Evolutionary conservation across 352 stramenopile species (phyloP).

Genomic region (Phytopythium delawarense): DNA sequence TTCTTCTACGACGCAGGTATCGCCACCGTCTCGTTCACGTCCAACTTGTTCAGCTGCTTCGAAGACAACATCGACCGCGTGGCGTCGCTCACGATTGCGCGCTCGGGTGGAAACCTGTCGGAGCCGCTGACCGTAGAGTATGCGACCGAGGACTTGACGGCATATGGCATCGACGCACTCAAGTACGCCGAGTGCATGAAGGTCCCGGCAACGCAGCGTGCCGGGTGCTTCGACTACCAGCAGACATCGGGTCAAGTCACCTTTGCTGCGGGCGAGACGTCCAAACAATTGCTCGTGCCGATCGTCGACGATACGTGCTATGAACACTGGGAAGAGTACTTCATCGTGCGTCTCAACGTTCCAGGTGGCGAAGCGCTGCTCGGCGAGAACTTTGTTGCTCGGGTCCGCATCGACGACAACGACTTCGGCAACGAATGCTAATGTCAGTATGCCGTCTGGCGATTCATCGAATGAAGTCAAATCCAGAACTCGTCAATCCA

Average conservation of each 20-base stretch:
- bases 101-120: constrained; percentile 38
- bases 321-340: constrained; percentile 86
- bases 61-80: constrained; percentile 52
- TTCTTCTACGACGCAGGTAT: constrained; percentile 70
- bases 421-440: constrained; percentile 61
- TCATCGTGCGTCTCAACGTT: constrained; percentile 90
- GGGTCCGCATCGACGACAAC: constrained; percentile 92
- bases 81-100: constrained; percentile 57
- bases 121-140: constrained; percentile 58
- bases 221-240: constrained; percentile 70
- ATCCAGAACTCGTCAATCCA: constrained; percentile 54
- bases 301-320: constrained; percentile 94
- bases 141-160: constrained; percentile 73
- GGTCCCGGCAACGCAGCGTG: constrained; percentile 49
- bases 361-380: constrained; percentile 86
- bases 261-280: constrained; percentile 84
- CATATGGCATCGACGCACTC: constrained; percentile 42
- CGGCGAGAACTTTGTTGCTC: constrained; percentile 87
- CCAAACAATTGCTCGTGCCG: constrained; percentile 85
- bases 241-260: constrained; percentile 82
- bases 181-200: constrained; percentile 60
- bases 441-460: background rate
- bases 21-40: constrained; percentile 52
- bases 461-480: background rate
- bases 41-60: constrained; percentile 49